phyloP scores from a whole-genome alignment of 441 rosid genomes.

The Croton laevigatus region DNA sequence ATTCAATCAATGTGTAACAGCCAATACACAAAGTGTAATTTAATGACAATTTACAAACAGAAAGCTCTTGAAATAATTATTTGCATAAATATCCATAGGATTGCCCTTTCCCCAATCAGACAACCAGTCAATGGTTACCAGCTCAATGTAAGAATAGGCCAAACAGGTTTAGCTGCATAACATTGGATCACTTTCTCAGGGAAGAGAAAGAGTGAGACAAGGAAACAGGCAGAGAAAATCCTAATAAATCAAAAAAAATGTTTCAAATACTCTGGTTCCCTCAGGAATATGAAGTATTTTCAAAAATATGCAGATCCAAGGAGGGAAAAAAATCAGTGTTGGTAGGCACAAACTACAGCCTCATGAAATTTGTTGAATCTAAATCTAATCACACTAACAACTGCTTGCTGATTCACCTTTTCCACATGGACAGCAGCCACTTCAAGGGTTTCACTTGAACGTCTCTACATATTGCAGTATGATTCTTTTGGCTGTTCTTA shows the following conservation, averaged over 20 bases:
- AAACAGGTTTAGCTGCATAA: background rate
- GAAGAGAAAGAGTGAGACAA: background rate
- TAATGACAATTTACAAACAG: conserved; percentile 3
- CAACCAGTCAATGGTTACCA: background rate
- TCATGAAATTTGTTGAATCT: background rate
- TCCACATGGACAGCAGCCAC: background rate
- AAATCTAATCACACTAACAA: background rate
- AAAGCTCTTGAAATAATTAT: background rate
- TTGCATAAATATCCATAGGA: background rate
- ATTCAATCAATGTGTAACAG: conserved; percentile 8
- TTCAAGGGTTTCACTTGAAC: background rate
- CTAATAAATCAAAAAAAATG: background rate
- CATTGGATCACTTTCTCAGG: too few species aligned
- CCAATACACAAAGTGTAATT: conserved; percentile 3
- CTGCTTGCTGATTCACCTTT: background rate
- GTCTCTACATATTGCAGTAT: background rate
- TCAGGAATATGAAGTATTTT: background rate
- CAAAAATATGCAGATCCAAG: background rate
- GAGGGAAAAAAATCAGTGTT: too few species aligned
- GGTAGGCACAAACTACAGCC: background rate
- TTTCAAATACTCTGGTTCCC: background rate
- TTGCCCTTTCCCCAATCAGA: background rate
- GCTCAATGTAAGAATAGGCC: background rate
- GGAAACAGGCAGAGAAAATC: background rate
- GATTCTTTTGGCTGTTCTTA: background rate